Conservation (phyloP, 1,139 yeast species). For the Pneumocystis canis region DNA sequence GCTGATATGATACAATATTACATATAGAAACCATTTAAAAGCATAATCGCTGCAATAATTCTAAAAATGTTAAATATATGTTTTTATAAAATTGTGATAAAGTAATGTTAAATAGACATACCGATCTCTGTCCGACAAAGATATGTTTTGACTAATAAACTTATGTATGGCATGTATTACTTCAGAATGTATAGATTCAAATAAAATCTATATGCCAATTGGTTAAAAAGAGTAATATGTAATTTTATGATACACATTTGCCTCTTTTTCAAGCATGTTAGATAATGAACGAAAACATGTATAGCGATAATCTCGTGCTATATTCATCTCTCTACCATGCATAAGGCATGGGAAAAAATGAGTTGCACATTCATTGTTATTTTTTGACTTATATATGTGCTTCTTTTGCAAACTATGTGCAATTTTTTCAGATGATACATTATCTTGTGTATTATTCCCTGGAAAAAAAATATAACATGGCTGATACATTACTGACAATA, state of each 20-base stretch:
- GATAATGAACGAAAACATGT: neutral
- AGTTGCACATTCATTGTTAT: neutral
- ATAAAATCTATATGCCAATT: neutral
- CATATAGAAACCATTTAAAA: neutral
- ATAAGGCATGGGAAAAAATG: neutral
- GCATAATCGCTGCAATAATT: neutral
- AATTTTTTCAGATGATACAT: neutral
- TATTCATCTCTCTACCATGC: neutral
- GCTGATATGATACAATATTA: too few relatives aligned
- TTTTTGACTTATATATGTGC: neutral
- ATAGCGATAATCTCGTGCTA: neutral
- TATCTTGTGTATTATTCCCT: neutral
- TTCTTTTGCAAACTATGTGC: neutral
- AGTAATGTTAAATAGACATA: neutral
- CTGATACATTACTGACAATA: neutral
- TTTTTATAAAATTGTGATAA: neutral
- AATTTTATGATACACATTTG: neutral
- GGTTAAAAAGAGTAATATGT: neutral
- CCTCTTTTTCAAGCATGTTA: neutral
- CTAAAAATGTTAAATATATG: neutral
- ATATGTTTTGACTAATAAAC: neutral
- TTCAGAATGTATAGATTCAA: neutral
- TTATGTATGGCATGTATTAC: neutral
- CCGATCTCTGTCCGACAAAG: neutral
- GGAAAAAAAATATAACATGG: neutral